These are phyloP conservation scores for Hordeum pubiflorum DNA, from an alignment of 202 grass and related monocot species.

Conservation along the genomic window DNA sequence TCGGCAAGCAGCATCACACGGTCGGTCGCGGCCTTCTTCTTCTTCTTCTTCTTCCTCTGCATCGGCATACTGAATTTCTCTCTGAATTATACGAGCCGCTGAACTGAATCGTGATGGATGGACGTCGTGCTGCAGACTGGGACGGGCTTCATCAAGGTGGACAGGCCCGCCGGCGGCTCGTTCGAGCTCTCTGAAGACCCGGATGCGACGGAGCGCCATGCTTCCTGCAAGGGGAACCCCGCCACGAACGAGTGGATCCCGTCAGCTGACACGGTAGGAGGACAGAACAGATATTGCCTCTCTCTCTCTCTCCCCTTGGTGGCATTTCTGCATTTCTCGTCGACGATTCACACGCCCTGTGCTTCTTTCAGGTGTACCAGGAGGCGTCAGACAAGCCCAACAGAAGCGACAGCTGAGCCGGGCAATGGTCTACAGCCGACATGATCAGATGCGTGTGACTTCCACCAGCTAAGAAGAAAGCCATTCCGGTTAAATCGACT, in stretches of 20 bases:
- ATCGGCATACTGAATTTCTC: neutral
- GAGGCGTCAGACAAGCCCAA: conserved; percentile 56
- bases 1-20: conserved; percentile 84
- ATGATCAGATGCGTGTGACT: neutral
- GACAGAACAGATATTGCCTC: neutral
- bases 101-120: neutral
- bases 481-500: neutral
- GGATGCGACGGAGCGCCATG: conserved; percentile 19
- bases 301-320: neutral
- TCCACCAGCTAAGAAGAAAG: neutral
- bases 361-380: conserved; percentile 39
- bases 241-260: conserved; percentile 88
- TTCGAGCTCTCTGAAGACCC: conserved; percentile 35
- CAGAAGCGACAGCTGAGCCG: conserved; percentile 53
- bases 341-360: neutral
- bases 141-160: conserved; percentile 75
- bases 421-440: neutral
- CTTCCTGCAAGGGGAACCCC: conserved; percentile 51
- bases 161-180: conserved; percentile 14
- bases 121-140: conserved; percentile 48
- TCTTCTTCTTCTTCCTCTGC: neutral
- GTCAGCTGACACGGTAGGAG: conserved; percentile 50
- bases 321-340: neutral
- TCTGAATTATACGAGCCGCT: neutral
- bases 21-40: conserved; percentile 31